These are phyloP conservation scores for Daedaleopsis nitida DNA, from an alignment of 768 basidiomycete species.

Conservation along the genomic window DNA sequence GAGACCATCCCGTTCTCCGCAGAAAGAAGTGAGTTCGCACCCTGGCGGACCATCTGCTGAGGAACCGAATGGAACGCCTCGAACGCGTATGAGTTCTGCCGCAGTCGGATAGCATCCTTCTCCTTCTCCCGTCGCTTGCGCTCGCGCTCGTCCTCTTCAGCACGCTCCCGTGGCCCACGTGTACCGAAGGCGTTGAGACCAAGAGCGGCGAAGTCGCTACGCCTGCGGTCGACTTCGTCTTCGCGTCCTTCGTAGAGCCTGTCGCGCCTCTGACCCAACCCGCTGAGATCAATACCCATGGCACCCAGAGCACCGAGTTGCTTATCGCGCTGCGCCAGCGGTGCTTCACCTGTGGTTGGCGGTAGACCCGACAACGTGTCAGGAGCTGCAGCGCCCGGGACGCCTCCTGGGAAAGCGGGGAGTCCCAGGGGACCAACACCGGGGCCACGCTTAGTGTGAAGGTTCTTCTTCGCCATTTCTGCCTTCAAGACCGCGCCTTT, in stretches of 20 bases:
- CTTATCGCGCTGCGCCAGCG: slow-evolving; percentile 20
- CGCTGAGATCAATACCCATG: slow-evolving; percentile 39
- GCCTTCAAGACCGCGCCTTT: slow-evolving; percentile 93
- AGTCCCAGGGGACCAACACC: slow-evolving; percentile 55
- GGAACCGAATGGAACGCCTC: slow-evolving; percentile 79
- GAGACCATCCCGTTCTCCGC: slow-evolving; percentile 29
- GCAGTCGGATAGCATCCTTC: slow-evolving; percentile 50
- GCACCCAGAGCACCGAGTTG: slow-evolving; percentile 24
- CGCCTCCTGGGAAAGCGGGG: slow-evolving; percentile 19
- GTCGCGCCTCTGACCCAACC: slow-evolving; percentile 34
- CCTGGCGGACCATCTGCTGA: slow-evolving; percentile 37
- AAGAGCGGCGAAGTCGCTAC: slow-evolving; percentile 38
- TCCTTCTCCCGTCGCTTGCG: slow-evolving; percentile 54
- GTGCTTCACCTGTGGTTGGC: slow-evolving; percentile 20
- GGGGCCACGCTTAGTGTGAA: slow-evolving; percentile 84
- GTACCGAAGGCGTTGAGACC: slow-evolving; percentile 28
- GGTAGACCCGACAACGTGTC: slow-evolving; percentile 18
- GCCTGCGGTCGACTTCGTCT: slow-evolving; percentile 49
- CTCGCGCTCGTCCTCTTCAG: slow-evolving; percentile 59
- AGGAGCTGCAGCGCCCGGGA: slow-evolving; percentile 16
- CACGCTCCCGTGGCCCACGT: slow-evolving; percentile 64
- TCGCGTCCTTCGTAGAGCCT: slow-evolving; percentile 38
- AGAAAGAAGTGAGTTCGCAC: slow-evolving; percentile 33
- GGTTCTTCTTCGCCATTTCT: slow-evolving; percentile 99
- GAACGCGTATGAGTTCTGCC: slow-evolving; percentile 53